A percentile compares a stretch with the other conserved stretches of the same genome.
These are phyloP conservation scores for Xylariomycetidae sp. DNA, from an alignment of 2,329 filamentous ascomycete species.

Conservation along the genomic window DNA sequence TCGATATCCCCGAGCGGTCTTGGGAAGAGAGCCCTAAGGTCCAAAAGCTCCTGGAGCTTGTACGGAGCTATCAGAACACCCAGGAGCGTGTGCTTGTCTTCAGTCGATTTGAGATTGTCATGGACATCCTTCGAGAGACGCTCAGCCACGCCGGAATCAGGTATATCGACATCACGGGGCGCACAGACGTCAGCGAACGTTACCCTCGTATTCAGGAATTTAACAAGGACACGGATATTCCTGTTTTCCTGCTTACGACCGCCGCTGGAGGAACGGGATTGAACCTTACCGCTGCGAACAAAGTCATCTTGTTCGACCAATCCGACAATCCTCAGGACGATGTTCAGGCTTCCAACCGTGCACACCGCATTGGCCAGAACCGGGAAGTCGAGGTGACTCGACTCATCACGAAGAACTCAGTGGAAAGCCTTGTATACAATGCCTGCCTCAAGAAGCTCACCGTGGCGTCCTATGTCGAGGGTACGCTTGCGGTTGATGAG, in stretches of 20 bases:
- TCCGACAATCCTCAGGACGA: constrained; percentile 98
- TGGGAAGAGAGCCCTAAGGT: constrained; percentile 74
- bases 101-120: constrained; percentile 85
- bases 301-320: constrained; percentile 94
- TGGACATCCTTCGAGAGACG: constrained; percentile 83
- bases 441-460: constrained; percentile 90
- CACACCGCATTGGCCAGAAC: constrained; percentile 88
- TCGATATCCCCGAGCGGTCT: constrained; percentile 46
- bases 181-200: constrained; percentile 72
- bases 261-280: constrained; percentile 95
- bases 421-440: constrained; percentile 90
- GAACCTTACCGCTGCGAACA: constrained; percentile 92
- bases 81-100: constrained; percentile 88
- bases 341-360: constrained; percentile 95
- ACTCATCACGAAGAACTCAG: constrained; percentile 72
- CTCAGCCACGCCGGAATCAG: constrained; percentile 65
- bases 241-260: constrained; percentile 88
- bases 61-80: constrained; percentile 66
- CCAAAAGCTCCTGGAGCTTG: constrained; percentile 67
- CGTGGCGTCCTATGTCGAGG: constrained; percentile 54
- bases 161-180: constrained; percentile 83
- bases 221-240: constrained; percentile 67
- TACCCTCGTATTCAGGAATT: constrained; percentile 88
- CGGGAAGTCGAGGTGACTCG: constrained; percentile 85
- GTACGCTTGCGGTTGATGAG: constrained; percentile 52